phyloP scores from a whole-genome alignment of 306 rosid species.

The Begonia masoniana region DNA sequence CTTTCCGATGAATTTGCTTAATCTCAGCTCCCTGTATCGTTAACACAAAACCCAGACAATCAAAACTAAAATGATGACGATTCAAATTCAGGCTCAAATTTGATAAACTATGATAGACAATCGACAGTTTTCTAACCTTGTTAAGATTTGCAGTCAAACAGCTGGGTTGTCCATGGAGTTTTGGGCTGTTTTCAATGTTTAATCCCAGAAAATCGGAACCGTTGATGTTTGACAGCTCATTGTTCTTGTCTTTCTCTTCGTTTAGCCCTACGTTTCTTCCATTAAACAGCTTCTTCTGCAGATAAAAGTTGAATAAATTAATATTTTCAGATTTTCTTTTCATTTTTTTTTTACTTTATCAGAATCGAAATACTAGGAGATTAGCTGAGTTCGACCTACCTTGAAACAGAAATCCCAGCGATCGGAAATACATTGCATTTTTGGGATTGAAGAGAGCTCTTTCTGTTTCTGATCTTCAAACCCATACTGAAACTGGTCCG shows the following conservation, averaged over 20 bases:
- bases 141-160: background rate
- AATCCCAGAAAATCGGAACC: conserved; percentile 25
- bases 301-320: background rate
- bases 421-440: conserved; percentile 16
- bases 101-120: too few relatives aligned
- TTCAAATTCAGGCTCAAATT: background rate
- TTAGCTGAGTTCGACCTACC: conserved; percentile 20
- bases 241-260: conserved; percentile 12
- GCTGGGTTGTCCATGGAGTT: background rate
- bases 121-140: background rate
- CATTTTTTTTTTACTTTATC: background rate
- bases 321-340: too few relatives aligned
- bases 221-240: conserved; percentile 13
- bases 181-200: conserved; percentile 12
- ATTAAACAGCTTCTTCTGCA: conserved; percentile 42
- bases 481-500: conserved; percentile 14
- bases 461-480: conserved; percentile 22
- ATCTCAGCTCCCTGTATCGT: conserved; percentile 41
- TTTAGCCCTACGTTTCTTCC: conserved; percentile 11
- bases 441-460: conserved; percentile 94
- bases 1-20: conserved; percentile 64
- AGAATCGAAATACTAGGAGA: background rate
- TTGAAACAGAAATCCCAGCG: conserved; percentile 34
- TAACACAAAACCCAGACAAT: background rate
- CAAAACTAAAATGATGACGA: background rate